These are phyloP conservation scores for Tulasnella sp. DNA, from an alignment of 768 basidiomycete genomes.

Conservation along the genomic window DNA sequence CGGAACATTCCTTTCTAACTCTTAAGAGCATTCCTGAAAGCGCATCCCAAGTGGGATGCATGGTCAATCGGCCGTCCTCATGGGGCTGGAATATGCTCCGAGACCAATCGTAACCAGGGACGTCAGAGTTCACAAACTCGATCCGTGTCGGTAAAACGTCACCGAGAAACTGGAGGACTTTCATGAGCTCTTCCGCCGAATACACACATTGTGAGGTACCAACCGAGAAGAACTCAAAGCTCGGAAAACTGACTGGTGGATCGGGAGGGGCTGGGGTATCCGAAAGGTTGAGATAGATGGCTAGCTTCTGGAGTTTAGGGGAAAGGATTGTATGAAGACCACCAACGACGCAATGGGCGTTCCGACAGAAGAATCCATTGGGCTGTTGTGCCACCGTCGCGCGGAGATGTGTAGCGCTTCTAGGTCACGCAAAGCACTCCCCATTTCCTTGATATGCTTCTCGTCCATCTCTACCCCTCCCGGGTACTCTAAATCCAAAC, in stretches of 20 bases:
- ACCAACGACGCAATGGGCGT: background rate
- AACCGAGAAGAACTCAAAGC: background rate
- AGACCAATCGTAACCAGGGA: background rate
- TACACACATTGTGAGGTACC: background rate
- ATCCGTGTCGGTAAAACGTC: background rate
- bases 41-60: too few relatives aligned
- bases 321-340: background rate
- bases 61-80: too few relatives aligned
- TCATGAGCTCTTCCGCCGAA: background rate
- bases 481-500: background rate
- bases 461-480: background rate
- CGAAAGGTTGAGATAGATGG: background rate
- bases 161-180: background rate
- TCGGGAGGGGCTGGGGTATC: background rate
- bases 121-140: background rate
- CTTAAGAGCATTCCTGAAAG: too few relatives aligned
- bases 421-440: background rate
- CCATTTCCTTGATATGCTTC: background rate
- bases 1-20: too few relatives aligned
- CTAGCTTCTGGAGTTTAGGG: background rate
- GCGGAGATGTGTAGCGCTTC: background rate
- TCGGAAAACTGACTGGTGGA: background rate
- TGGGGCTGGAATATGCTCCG: background rate
- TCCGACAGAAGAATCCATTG: background rate
- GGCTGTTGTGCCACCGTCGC: background rate